Evolutionary conservation across 768 basidiomycete genomes (phyloP), one percentile per base, ranked within the genome.

Genomic region (Ramaria sp.): DNA sequence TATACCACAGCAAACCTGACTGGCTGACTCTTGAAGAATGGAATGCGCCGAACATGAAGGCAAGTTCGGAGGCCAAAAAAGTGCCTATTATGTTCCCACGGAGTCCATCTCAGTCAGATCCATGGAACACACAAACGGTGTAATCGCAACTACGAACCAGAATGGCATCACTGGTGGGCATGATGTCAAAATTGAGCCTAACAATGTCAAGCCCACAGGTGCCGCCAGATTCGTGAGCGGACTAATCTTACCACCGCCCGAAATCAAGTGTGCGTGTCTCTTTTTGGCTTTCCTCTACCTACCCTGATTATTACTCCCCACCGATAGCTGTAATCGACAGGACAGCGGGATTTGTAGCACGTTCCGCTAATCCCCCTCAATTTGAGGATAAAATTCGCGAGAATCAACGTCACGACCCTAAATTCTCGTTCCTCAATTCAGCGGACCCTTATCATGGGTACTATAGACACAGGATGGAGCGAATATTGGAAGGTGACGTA

Each of bases 401-500:
- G 71, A 87, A 88, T 63, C 94, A 94, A 70, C 89, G 92, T 71
- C 79, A 83, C 60, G 95, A 98, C 74, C 91, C 93, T 55, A 95
- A 96, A 72, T 99, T 98, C 77, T 92, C 95, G 56, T 99, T 99
- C 76, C 79, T 99, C 68, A 95, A 95, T 73, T 85, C 90, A 58
- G 81, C 81, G 48, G 96, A 99, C 76, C 91, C 96, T 60, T 99
- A 96, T 73, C 91, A 98, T 83, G 89, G 89, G 57, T 98, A 99
- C 72, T 99, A 99, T 66, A 83, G 88, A 65, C 82, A 94, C 73
- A 82, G 87, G 65, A 81, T 95, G 72, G 89, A 92, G 47, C 83
- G 82, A 65, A 79, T 92, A 58, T 71, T 78, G 50, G 80, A 80
- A 6, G 92, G 91, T 18, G 86, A 89, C 63, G 64, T 79, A 8